Percentiles rank a stretch among this genome's conserved stretches.
phyloP scores from a whole-genome alignment of 1,284 basidiomycete species.

The Rhodofomes roseus region DNA sequence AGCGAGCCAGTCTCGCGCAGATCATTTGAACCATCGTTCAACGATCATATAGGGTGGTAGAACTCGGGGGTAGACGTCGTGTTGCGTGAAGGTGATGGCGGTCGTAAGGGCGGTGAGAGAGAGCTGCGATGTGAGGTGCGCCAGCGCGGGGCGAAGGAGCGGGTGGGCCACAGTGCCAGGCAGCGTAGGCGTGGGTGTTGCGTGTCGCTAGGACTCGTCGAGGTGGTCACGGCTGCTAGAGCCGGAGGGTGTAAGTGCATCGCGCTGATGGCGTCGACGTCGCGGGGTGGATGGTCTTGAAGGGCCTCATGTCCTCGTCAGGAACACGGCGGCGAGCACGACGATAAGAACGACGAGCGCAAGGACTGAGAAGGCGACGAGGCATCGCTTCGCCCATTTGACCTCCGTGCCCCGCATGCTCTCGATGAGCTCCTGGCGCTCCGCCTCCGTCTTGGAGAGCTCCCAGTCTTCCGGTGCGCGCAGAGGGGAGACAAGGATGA shows the following conservation, averaged over 20 bases:
- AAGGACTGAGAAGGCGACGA: conserved; percentile 23
- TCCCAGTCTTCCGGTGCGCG: conserved; percentile 37
- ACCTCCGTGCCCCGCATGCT: conserved; percentile 33
- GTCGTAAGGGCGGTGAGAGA: too few relatives aligned
- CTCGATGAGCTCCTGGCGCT: conserved; percentile 31
- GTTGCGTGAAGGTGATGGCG: too few relatives aligned
- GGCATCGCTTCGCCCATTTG: conserved; percentile 41
- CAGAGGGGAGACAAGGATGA: conserved; percentile 37
- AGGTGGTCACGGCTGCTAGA: neutral
- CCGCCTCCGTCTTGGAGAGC: conserved; percentile 32
- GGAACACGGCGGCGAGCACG: conserved; percentile 14
- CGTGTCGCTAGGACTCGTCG: neutral
- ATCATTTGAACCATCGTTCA: too few relatives aligned
- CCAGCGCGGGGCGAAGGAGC: neutral
- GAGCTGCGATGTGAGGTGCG: too few relatives aligned
- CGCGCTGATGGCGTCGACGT: neutral
- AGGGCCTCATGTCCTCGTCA: neutral
- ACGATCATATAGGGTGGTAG: too few relatives aligned
- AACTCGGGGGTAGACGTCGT: too few relatives aligned
- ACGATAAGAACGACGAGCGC: conserved; percentile 11
- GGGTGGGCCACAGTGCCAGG: too few relatives aligned
- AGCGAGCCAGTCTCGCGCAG: too few relatives aligned
- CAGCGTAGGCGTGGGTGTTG: too few relatives aligned
- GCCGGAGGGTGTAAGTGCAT: neutral
- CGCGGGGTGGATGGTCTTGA: neutral